Evolutionary conservation across 2,329 filamentous ascomycete genomes (phyloP), one percentile per base, ranked within the genome.

Genomic region (Ambrosiella xylebori): DNA sequence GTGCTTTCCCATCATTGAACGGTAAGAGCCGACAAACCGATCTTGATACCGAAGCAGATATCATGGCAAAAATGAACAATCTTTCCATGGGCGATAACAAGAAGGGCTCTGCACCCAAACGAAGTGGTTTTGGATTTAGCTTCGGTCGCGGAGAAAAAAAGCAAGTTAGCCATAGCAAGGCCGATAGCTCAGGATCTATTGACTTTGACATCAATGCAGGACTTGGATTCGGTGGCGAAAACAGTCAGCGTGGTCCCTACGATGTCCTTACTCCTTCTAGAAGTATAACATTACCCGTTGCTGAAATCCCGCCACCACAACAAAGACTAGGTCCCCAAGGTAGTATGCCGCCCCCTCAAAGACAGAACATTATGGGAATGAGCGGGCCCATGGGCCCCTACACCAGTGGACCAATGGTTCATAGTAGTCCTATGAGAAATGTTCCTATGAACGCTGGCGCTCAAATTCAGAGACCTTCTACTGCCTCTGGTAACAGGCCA

Each of bases 261-360:
- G 70, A 71, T 5, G 80, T 76, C 62, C 76, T 71, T 0, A 74
- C 76, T 1, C 77, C 76, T 7, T 65, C 69, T n/a, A 72, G 80
- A 63, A 83, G 79, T 59, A 78, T 76, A 74, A 84, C 81, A 4
- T 79, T 82, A 77, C 79, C 80, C 1, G 66, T 71, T 2, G 73
- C 76, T 58, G 71, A 75, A 9, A 56, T 40, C 27, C 52, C 37
- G 19, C 35, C 40, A 17, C 67, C 68, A 15, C 65, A 64, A 65
- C 66, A 38, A 27, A 65, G 66, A 63, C n/a, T 0, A 19, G 65
- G 65, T 7, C 66, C 65, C n/a, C 57, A 57, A n/a, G 54, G 61
- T 13, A 58, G 58, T 19, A 58, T 62, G 60, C 57, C 70, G 67
- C 37, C 65, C 64, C 19, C 69, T 35, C 58, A 59, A 27, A 55